phyloP scores from a whole-genome alignment of 1,284 basidiomycete species.

The Mycena sp. region DNA sequence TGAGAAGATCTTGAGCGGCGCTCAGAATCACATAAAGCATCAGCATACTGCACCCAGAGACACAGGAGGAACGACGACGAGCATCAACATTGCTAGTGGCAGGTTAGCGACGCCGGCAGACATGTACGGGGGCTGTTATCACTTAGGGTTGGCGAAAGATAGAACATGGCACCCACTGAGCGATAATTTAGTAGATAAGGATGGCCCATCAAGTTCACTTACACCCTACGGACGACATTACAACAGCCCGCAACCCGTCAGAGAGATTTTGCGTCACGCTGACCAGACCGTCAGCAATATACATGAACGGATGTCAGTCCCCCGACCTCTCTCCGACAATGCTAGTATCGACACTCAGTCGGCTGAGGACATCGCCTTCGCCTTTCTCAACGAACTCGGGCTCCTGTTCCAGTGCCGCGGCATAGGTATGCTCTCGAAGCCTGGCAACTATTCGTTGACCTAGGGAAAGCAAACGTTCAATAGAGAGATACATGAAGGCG shows the following conservation, averaged over 20 bases:
- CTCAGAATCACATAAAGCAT: not conserved
- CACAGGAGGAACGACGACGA: conserved; percentile 93
- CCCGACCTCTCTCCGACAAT: conserved; percentile 93
- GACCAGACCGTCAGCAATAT: not conserved
- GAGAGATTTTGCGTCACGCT: conserved; percentile 93
- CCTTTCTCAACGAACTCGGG: conserved; percentile 93
- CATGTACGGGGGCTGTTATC: not conserved
- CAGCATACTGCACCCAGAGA: conserved; percentile 88
- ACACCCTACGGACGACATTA: conserved; percentile 92
- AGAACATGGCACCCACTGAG: conserved; percentile 94
- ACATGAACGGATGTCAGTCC: conserved; percentile 31
- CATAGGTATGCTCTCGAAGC: conserved; percentile 86
- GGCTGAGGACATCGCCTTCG: conserved; percentile 93
- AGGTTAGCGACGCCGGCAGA: conserved; percentile 7
- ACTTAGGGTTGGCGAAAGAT: conserved; percentile 88
- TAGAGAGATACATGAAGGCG: not conserved
- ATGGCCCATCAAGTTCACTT: conserved; percentile 43
- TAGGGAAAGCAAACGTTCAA: conserved; percentile 36
- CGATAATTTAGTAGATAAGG: conserved; percentile 14
- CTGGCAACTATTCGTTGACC: conserved; percentile 95
- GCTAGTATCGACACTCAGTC: conserved; percentile 92
- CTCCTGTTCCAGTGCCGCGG: conserved; percentile 86
- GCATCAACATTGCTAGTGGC: conserved; percentile 78
- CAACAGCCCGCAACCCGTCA: conserved; percentile 88
- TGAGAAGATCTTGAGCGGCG: not conserved